A percentile compares a stretch with the other conserved stretches of the same genome.
Conservation (phyloP, 352 stramenopile genomes). For the Phytophthora boehmeriae region DNA sequence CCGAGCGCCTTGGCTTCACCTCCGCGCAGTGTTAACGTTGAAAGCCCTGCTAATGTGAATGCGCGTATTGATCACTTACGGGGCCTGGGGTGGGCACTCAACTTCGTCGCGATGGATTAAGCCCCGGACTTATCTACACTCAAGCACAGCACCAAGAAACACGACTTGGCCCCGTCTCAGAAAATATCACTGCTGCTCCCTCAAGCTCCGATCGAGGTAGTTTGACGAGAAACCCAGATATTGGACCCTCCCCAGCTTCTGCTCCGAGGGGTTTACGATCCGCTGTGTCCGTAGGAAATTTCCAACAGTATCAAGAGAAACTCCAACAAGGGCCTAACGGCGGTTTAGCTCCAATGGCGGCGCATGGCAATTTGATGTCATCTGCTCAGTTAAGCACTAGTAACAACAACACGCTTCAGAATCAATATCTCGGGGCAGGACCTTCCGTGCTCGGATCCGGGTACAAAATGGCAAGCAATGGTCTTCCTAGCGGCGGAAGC, state of each 20-base stretch:
- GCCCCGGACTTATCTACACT: slow-evolving; percentile 26
- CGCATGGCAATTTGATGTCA: slow-evolving; percentile 13
- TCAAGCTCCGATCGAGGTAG: slow-evolving; percentile 22
- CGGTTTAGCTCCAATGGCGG: slow-evolving; percentile 1
- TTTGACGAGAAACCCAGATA: slow-evolving; percentile 28
- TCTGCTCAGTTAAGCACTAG: slow-evolving; percentile 16
- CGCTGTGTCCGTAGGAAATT: slow-evolving; percentile 76
- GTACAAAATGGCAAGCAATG: slow-evolving; percentile 20
- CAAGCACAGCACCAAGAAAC: slow-evolving; percentile 27
- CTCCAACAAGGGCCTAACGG: slow-evolving; percentile 28
- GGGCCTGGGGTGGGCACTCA: slow-evolving; percentile 11
- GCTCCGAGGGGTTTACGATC: slow-evolving; percentile 48
- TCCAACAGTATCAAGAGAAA: slow-evolving; percentile 70
- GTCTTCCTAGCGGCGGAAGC: slow-evolving; percentile 9
- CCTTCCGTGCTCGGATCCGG: slow-evolving; percentile 14
- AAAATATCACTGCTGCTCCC: slow-evolving; percentile 14
- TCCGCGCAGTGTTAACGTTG: slow-evolving; percentile 28
- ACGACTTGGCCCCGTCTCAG: slow-evolving; percentile 4
- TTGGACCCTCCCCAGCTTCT: slow-evolving; percentile 16
- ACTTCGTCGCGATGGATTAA: slow-evolving; percentile 49
- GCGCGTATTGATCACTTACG: slow-evolving; percentile 20
- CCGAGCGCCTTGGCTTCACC: slow-evolving; percentile 32
- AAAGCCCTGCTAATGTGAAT: slow-evolving; percentile 4
- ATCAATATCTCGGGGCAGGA: slow-evolving; percentile 26
- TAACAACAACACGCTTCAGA: slow-evolving; percentile 24